These are phyloP conservation scores for Bretschneidera sinensis DNA, from an alignment of 345 rosid species.

Conservation along the genomic window DNA sequence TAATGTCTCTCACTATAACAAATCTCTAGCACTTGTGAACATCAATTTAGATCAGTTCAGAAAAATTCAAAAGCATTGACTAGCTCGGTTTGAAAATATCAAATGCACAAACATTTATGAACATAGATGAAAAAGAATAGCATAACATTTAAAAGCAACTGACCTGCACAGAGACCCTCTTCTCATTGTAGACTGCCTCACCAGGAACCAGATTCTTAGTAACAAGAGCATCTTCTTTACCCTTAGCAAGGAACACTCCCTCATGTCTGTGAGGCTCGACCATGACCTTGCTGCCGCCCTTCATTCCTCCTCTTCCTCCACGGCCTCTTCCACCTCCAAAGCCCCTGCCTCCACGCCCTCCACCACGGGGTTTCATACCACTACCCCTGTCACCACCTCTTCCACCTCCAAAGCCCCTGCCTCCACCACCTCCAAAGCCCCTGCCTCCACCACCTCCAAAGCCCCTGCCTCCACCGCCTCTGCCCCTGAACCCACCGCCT, in stretches of 20 bases:
- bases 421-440: constrained; percentile 35
- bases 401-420: constrained; percentile 37
- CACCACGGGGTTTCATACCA: constrained; percentile 31
- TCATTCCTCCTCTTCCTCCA: constrained; percentile 74
- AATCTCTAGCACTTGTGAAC: no score
- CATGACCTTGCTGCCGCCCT: constrained; percentile 77
- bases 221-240: constrained; percentile 88
- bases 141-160: neutral
- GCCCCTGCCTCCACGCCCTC: constrained; percentile 37
- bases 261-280: constrained; percentile 89
- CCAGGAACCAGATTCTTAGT: constrained; percentile 92
- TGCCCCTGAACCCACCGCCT: constrained; percentile 43
- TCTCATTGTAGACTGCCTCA: constrained; percentile 93
- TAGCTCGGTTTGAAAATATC: no score
- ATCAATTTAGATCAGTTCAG: no score
- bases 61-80: no score
- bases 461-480: no score
- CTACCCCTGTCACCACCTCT: constrained; percentile 41
- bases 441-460: constrained; percentile 45
- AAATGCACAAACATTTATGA: no score
- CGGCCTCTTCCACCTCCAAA: constrained; percentile 43
- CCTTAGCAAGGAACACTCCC: constrained; percentile 86
- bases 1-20: no score
- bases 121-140: no score
- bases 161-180: constrained; percentile 86